A percentile compares a stretch with the other conserved stretches of the same genome.
Conservation (phyloP, 2,329 filamentous ascomycete species). For the Colletotrichum acutatum region DNA sequence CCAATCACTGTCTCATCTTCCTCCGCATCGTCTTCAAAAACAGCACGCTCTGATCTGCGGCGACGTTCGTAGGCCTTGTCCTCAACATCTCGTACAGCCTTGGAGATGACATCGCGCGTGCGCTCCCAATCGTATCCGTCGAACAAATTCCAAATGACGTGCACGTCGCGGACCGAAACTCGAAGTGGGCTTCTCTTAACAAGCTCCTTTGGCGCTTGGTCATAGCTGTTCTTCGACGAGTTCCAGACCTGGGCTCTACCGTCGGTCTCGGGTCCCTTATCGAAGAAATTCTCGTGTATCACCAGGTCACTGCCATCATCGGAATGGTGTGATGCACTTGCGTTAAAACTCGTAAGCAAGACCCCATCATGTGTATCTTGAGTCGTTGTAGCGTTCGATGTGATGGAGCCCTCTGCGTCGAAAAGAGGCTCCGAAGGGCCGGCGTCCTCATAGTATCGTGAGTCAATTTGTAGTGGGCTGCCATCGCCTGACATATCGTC, state of each 20-base stretch:
- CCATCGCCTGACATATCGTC: slow-evolving; percentile 45
- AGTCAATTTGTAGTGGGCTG: slow-evolving; percentile 51
- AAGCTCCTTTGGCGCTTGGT: slow-evolving; percentile 70
- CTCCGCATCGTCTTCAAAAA: slow-evolving; percentile 73
- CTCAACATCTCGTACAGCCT: slow-evolving; percentile 90
- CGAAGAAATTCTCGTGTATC: slow-evolving; percentile 84
- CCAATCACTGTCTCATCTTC: slow-evolving; percentile 90
- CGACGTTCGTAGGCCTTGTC: slow-evolving; percentile 81
- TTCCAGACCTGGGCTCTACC: slow-evolving; percentile 84
- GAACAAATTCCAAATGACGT: slow-evolving; percentile 97
- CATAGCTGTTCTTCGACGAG: slow-evolving; percentile 80
- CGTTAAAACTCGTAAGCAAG: slow-evolving; percentile 51
- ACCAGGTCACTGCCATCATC: slow-evolving; percentile 72
- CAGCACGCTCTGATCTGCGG: slow-evolving; percentile 63
- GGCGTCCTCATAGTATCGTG: slow-evolving; percentile 60
- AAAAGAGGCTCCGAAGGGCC: slow-evolving; percentile 59
- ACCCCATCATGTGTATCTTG: slow-evolving; percentile 59
- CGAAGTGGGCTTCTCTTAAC: slow-evolving; percentile 77
- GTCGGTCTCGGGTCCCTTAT: slow-evolving; percentile 67
- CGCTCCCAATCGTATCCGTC: slow-evolving; percentile 97
- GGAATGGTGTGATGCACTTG: slow-evolving; percentile 51
- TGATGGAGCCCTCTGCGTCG: slow-evolving; percentile 52
- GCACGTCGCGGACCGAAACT: slow-evolving; percentile 84
- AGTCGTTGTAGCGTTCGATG: slow-evolving; percentile 52
- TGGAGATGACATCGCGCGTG: slow-evolving; percentile 86